Evolutionary conservation across 106 monocot species (phyloP), one percentile per base, ranked within the genome.

Genomic region (Dendrobium nobile): DNA sequence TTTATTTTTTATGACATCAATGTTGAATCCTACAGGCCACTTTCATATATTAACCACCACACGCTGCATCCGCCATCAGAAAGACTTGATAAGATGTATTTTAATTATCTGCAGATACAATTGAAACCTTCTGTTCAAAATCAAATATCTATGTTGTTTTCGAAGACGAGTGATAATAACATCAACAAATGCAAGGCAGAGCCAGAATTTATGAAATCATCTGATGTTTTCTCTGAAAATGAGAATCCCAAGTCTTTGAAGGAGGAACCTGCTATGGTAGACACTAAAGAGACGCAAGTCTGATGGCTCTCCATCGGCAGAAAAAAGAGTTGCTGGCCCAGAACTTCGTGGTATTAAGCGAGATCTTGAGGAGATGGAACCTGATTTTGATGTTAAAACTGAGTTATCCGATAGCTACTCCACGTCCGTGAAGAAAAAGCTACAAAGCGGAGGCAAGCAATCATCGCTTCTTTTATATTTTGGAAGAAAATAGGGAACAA

Each of bases 401-500:
- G 70, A 37, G 33, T 11, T 37, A 70, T 19, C 70, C 17, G 13
- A 33, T 33, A 37, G 9, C 70, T 3, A 15, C 70, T 15, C 27
- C 3, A 11, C 33, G 33, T 16, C 70, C 13, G 27, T 33, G 33
- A 70, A 37, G 70, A 70, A 70, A 70, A 61, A 61, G 61, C 33
- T 37, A 4, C 70, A 37, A 31, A n/a, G 15, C 5, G 70, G 33
- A 9, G 70, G 15, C 70, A 70, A 33, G 15, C 70, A 70, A 37
- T 31, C 70, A 37, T 70, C 70, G 4, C 27, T 37, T 70, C 37
- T 33, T 37, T 70, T 33, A 37, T 70, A 70, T 37, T 70, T 70
- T 70, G 70, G 70, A 70, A 70, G 70, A 37, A 70, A 70, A 37
- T 70, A 70, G 26, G 70, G 70, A 37, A 61, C n/a, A 61, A 20